A percentile compares a stretch with the other conserved stretches of the same genome.
Evolutionary conservation across 2,329 filamentous ascomycete species (phyloP).

Genomic region (Aspergillus sojae): DNA sequence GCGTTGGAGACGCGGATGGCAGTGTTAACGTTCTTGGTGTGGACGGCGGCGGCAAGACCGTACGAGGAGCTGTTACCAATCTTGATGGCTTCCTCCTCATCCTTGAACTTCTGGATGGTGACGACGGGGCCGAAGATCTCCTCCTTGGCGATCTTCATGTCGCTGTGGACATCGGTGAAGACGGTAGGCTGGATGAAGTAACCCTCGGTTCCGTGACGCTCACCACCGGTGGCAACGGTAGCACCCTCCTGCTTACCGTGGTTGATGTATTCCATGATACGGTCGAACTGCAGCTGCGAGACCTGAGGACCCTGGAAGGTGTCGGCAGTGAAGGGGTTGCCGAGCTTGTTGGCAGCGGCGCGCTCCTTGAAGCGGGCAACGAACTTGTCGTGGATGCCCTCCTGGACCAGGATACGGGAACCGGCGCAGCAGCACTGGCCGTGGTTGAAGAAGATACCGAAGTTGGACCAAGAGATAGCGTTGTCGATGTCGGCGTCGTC

Average conservation of each 20-base stretch:
- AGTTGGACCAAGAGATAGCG: conserved; percentile 30
- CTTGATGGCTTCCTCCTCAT: conserved; percentile 68
- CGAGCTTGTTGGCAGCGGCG: conserved; percentile 71
- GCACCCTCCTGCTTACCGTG: conserved; percentile 67
- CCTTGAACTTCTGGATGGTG: conserved; percentile 73
- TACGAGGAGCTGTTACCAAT: conserved; percentile 74
- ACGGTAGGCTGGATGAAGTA: conserved; percentile 89
- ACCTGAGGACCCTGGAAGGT: conserved; percentile 88
- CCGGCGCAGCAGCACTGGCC: conserved; percentile 31
- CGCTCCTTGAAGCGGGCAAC: conserved; percentile 76
- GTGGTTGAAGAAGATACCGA: conserved; percentile 33
- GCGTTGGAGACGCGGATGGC: conserved; percentile 73
- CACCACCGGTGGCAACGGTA: conserved; percentile 66
- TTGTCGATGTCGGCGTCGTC: conserved; percentile 31
- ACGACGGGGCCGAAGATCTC: conserved; percentile 83
- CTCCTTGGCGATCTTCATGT: conserved; percentile 73
- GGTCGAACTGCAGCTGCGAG: conserved; percentile 79
- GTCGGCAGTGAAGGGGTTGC: conserved; percentile 74
- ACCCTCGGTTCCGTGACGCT: conserved; percentile 73
- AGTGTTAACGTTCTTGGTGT: conserved; percentile 77
- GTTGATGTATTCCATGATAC: conserved; percentile 74
- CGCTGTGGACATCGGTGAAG: conserved; percentile 71
- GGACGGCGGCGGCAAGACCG: conserved; percentile 74
- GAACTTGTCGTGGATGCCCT: conserved; percentile 52
- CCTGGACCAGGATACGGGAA: conserved; percentile 29